phyloP scores from a whole-genome alignment of 768 basidiomycete genomes.

The Lactarius akahatsu region DNA sequence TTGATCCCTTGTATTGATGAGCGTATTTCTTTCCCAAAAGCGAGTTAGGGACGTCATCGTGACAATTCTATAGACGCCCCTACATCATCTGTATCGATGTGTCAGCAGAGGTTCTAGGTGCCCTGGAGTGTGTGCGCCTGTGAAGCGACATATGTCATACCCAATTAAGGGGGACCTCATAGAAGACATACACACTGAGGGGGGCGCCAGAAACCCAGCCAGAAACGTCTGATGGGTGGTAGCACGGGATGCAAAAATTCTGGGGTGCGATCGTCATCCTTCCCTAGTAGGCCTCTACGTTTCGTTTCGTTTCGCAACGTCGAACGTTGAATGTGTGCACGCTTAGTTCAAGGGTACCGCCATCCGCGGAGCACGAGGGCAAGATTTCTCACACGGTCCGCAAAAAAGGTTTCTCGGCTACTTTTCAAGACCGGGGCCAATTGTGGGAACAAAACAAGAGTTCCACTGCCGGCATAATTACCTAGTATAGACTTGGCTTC shows the following conservation, averaged over 20 bases:
- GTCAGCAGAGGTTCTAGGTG: constrained; percentile 4
- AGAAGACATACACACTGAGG: background rate
- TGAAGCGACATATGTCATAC: constrained; percentile 1
- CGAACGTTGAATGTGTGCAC: background rate
- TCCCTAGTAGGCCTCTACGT: background rate
- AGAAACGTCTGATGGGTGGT: background rate
- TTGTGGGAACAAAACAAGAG: background rate
- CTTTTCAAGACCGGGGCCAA: background rate
- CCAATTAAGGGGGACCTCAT: constrained; percentile 1
- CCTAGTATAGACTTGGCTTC: background rate
- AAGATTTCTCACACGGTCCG: background rate
- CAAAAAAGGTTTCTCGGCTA: constrained; percentile 38
- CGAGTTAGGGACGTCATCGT: constrained; percentile 6
- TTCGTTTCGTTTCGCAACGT: background rate
- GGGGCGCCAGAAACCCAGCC: background rate
- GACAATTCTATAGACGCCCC: constrained; percentile 3
- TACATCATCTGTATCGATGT: constrained; percentile 1
- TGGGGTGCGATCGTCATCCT: constrained; percentile 1
- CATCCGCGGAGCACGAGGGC: constrained; percentile 13
- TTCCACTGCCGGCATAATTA: constrained; percentile 8
- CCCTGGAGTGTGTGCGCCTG: background rate
- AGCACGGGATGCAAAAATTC: background rate
- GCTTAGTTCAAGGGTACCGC: constrained; percentile 6
- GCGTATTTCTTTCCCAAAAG: background rate
- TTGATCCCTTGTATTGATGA: background rate